Evolutionary conservation across 768 basidiomycete genomes (phyloP).

Genomic region (Trametes gibbosa): DNA sequence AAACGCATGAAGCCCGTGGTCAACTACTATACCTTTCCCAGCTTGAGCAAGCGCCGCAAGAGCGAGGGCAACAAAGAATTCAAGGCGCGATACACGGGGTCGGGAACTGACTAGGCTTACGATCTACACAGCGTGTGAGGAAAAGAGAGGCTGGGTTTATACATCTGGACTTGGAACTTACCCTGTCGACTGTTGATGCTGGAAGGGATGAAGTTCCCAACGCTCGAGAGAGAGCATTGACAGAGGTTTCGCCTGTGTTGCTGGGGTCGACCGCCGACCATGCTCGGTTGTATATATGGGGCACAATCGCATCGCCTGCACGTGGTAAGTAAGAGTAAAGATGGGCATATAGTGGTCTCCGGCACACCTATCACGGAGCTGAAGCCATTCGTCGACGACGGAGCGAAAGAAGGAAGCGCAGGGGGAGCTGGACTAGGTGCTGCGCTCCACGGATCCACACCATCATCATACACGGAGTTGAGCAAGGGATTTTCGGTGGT

Average conservation of each 20-base stretch:
- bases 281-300: conserved; percentile 70
- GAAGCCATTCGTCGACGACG: conserved; percentile 50
- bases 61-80: conserved; percentile 90
- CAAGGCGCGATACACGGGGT: conserved; percentile 78
- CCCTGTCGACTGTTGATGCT: conserved; percentile 80
- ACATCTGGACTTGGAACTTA: conserved; percentile 45
- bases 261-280: conserved; percentile 71
- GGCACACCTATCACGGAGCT: conserved; percentile 65
- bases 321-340: not conserved
- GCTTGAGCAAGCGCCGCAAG: conserved; percentile 84
- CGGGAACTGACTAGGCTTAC: conserved; percentile 84
- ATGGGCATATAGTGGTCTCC: not conserved
- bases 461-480: conserved; percentile 68
- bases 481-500: conserved; percentile 66
- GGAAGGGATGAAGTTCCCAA: conserved; percentile 75
- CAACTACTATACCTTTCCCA: conserved; percentile 55
- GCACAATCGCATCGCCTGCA: conserved; percentile 77
- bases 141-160: not conserved
- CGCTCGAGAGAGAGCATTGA: conserved; percentile 79
- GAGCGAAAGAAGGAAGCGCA: conserved; percentile 46
- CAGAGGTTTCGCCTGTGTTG: conserved; percentile 73
- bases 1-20: not conserved
- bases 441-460: conserved; percentile 79
- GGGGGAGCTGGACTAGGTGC: conserved; percentile 71
- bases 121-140: conserved; percentile 50